Base-by-base conservation (phyloP, 768 basidiomycete genomes). In the Pisolithus albus region DNA sequence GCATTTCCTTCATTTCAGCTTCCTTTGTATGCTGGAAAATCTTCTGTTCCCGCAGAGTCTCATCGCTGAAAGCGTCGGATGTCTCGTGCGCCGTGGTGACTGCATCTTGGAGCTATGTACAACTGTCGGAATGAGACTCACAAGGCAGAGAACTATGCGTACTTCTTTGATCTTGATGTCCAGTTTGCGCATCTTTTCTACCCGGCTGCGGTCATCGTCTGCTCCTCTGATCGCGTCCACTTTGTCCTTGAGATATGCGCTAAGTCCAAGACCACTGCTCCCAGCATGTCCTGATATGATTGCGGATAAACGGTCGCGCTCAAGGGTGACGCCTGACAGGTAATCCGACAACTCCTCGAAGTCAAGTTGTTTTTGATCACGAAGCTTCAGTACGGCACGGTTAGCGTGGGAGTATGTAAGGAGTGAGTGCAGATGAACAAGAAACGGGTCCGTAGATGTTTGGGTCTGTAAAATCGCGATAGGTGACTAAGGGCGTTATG, bases 281-380 rank as follows among this genome's bases (percentile, higher is more conserved):
- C 84, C 90, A 50, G 86, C 88, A 64, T 88, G 91, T n/a, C 89
- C 92, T 52, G 79, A 84, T 61, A 91, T 89, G 41, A 97, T 77
- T 2, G 92, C 92, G 18, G 93, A 84, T 9, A 99, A 74, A 42
- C 96, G 76, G 63, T 99, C 96, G 19, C 96, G 84, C 70, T 99
- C 96, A 10, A 84, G 75, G 1, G 91, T 92, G 42, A 97, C 84
- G n/a, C 87, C 88, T 6, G 89, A 88, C 11, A 99, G 77, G 68
- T 98, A 98, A 48, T 92, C 89, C 2, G 92, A 92, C 8, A 98
- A 79, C 65, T 98, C 95, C 70, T 99, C 96, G 56, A 97, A 95
- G 64, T 99, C 96, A 50, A 98, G 81, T 67, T 99, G 96, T 68
- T 98, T 99, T 70, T 98, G 96, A 66, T 98, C 96, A 42, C 96